phyloP scores from a whole-genome alignment of 306 rosid species.

The Biancaea sappan region DNA sequence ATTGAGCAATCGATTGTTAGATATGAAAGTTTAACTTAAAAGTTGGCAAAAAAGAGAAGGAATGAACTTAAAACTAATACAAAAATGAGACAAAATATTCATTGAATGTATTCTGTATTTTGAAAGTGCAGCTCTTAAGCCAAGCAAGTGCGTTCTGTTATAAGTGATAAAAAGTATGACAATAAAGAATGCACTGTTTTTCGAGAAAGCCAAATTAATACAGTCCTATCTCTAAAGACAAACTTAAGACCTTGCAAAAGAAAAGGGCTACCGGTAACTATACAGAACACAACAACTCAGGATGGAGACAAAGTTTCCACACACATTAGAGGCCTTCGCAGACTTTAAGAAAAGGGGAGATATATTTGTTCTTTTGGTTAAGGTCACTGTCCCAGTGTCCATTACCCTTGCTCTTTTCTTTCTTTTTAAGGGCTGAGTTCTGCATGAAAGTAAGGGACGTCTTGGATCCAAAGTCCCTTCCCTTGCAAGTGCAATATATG shows the following conservation, averaged over 20 bases:
- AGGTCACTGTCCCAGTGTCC: constrained; percentile 39
- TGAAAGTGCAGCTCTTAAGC: too few relatives aligned
- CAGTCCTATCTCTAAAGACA: constrained; percentile 33
- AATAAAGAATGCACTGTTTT: background rate
- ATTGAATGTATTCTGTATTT: too few relatives aligned
- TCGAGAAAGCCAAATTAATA: background rate
- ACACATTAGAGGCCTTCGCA: constrained; percentile 52
- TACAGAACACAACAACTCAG: constrained; percentile 47
- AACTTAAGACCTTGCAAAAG: constrained; percentile 36
- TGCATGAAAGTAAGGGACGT: constrained; percentile 68
- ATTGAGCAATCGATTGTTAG: background rate
- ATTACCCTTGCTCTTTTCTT: constrained; percentile 15
- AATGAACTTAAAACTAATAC: background rate
- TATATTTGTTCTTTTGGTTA: constrained; percentile 43
- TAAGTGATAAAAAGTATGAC: background rate
- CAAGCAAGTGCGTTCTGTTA: too few relatives aligned
- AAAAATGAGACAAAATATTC: too few relatives aligned
- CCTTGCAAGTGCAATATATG: background rate
- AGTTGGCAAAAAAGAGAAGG: background rate
- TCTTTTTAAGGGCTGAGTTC: background rate
- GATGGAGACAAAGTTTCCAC: constrained; percentile 66
- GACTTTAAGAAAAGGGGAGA: constrained; percentile 53
- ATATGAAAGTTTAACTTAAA: background rate
- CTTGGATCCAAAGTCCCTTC: constrained; percentile 43
- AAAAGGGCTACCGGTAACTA: constrained; percentile 41